Conservation (phyloP, 495 filamentous ascomycete species). For the Poronia punctata region DNA sequence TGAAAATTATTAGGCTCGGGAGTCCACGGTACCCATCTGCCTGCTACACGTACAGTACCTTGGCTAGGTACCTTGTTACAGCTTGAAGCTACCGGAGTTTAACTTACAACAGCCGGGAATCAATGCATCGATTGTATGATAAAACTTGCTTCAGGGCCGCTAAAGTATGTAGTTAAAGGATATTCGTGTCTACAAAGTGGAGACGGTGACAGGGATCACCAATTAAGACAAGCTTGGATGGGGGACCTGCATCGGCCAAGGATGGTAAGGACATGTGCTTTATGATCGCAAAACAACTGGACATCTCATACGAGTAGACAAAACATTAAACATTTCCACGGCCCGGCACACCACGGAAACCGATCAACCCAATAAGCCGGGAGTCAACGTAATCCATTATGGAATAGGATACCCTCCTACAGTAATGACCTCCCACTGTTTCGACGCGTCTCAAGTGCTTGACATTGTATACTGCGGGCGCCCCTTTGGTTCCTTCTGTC, state of each 20-base stretch:
- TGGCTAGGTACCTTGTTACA: background rate
- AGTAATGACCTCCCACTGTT: too few species aligned
- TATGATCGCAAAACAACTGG: slow-evolving; percentile 4
- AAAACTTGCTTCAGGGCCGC: background rate
- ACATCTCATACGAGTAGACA: too few species aligned
- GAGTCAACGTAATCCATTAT: too few species aligned
- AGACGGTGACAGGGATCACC: too few species aligned
- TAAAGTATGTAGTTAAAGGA: background rate
- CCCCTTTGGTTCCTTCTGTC: too few species aligned
- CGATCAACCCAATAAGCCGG: too few species aligned
- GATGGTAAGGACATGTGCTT: slow-evolving; percentile 5
- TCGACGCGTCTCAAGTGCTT: too few species aligned
- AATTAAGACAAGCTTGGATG: background rate
- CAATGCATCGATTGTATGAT: background rate
- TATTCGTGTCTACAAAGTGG: background rate
- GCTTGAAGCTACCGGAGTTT: background rate
- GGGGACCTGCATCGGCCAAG: slow-evolving; percentile 4
- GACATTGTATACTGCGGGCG: too few species aligned
- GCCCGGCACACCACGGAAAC: too few species aligned
- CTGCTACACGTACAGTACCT: background rate
- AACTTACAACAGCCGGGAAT: background rate
- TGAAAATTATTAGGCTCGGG: slow-evolving; percentile 10
- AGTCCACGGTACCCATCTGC: slow-evolving; percentile 1
- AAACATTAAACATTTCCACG: too few species aligned
- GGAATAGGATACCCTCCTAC: too few species aligned